Evolutionary conservation across 2,329 filamentous ascomycete species (phyloP), one percentile per base, ranked within the genome.

Genomic region (Trichophyton equinum): DNA sequence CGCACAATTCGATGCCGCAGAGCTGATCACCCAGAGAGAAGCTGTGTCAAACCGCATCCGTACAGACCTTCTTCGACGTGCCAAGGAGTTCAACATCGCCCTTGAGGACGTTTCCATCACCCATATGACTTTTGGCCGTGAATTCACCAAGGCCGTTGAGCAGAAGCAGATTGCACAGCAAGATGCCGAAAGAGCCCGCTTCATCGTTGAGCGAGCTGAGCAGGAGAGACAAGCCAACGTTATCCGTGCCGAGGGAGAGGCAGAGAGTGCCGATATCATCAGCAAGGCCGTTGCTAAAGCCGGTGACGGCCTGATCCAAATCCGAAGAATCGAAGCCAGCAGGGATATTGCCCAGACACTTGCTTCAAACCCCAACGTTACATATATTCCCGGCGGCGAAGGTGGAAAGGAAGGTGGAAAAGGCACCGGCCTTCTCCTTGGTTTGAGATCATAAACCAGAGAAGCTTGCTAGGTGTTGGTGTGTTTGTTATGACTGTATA

Each of bases 141-240:
- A 99, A 78, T 99, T 99, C 82, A 99, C 94, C 64, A 89, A 89
- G 76, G 94, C 94, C 66, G 94, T 99, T 70, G 94, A 99, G 80
- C 94, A 99, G 84, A 99, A 99, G 85, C 94, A 99, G 82, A 99
- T 99, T 75, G 94, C 94, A 61, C 94, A 99, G 79, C 94, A 99
- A 78, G 94, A 99, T 73, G 94, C 94, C 65, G 94, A 99, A 82
- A 85, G 94, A 66, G 94, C 94, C 57, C 85, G 94, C 67, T 99
- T 99, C 81, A 95, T 99, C 68, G 94, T 99, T 74, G 94, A 99
- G 83, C 90, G 90, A 75, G 94, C 94, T 63, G 94, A 99, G 83
- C 94, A 99, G 81, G 94, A 99, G 80, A 84, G 94, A 70, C 94
- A 99, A 79, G 94, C 94, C 68, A 97, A 94, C 78, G 94, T 99